Base-by-base conservation (phyloP, 2,329 filamentous ascomycete genomes). In the Gnomoniopsis sp. region DNA sequence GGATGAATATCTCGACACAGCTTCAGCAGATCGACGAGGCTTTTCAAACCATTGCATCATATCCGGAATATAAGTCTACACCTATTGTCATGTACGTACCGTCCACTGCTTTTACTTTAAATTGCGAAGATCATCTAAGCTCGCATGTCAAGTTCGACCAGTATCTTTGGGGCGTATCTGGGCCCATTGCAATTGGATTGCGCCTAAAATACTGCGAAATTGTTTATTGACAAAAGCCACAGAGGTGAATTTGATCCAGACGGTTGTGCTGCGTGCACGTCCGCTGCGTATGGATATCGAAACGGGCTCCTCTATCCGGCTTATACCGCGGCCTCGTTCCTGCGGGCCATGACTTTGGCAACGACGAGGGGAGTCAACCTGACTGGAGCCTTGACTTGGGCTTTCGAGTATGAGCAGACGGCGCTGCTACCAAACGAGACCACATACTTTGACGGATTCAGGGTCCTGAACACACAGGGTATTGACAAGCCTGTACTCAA, bases 61-160 rank as follows among this genome's bases (percentile, higher is more conserved):
- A 49, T 36, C 54, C 54, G 4, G 33, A 22, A 23, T 50, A 56
- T 17, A 44, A 12, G 34, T 56, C 54, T 8, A 56, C 54, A 3
- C 54, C 54, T 17, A 56, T 56, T 7, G 47, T 56, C 12, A 56
- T 56, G 54, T n/a, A n/a, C n/a, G n/a, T n/a, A n/a, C n/a, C n/a
- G n/a, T n/a, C n/a, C n/a, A n/a, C n/a, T n/a, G n/a, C n/a, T n/a
- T n/a, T n/a, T n/a, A n/a, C n/a, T n/a, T n/a, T n/a, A n/a, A n/a
- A n/a, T n/a, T n/a, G n/a, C n/a, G n/a, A n/a, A n/a, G n/a, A n/a
- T n/a, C n/a, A n/a, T n/a, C n/a, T n/a, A n/a, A n/a, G n/a, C n/a
- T n/a, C n/a, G n/a, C n/a, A n/a, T n/a, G n/a, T n/a, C n/a, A n/a
- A n/a, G n/a, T n/a, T n/a, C n/a, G n/a, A n/a, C n/a, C n/a, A n/a